Conservation (phyloP, 495 filamentous ascomycete species). For the Talaromyces nanjingensis region DNA sequence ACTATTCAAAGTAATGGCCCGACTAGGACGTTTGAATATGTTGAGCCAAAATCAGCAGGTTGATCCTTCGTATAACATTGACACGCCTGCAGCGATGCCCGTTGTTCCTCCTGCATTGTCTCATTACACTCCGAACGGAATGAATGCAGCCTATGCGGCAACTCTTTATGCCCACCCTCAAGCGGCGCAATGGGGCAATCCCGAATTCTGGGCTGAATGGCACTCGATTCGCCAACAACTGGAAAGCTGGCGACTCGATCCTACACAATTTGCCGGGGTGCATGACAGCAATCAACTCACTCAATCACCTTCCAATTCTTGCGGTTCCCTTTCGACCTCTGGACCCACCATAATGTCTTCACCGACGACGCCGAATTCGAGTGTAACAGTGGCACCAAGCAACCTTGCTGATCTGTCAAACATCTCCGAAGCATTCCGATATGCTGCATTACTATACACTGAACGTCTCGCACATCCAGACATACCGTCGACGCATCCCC, state of each 20-base stretch:
- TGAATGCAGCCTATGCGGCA: constrained; percentile 20
- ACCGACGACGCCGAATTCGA: constrained; percentile 20
- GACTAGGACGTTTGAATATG: constrained; percentile 80
- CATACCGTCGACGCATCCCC: constrained; percentile 64
- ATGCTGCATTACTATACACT: constrained; percentile 82
- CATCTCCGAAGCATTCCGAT: constrained; percentile 83
- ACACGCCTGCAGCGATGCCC: constrained; percentile 24
- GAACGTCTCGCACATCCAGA: constrained; percentile 79
- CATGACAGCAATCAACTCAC: constrained; percentile 12
- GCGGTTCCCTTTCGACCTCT: constrained; percentile 23
- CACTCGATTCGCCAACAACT: constrained; percentile 66
- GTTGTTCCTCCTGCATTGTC: constrained; percentile 35
- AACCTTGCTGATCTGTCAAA: constrained; percentile 50
- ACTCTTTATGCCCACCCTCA: constrained; percentile 23
- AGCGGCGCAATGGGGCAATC: constrained; percentile 10
- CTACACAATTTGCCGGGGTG: constrained; percentile 10
- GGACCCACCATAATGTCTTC: constrained; percentile 23
- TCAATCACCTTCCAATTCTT: constrained; percentile 19
- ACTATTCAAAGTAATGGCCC: constrained; percentile 69
- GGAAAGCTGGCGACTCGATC: constrained; percentile 73
- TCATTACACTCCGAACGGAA: constrained; percentile 15
- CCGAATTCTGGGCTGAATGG: constrained; percentile 82
- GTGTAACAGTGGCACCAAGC: constrained; percentile 26
- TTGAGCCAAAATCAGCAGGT: constrained; percentile 69
- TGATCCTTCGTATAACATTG: constrained; percentile 17